Conservation (phyloP, 306 rosid genomes). For the Medicago arabica region DNA sequence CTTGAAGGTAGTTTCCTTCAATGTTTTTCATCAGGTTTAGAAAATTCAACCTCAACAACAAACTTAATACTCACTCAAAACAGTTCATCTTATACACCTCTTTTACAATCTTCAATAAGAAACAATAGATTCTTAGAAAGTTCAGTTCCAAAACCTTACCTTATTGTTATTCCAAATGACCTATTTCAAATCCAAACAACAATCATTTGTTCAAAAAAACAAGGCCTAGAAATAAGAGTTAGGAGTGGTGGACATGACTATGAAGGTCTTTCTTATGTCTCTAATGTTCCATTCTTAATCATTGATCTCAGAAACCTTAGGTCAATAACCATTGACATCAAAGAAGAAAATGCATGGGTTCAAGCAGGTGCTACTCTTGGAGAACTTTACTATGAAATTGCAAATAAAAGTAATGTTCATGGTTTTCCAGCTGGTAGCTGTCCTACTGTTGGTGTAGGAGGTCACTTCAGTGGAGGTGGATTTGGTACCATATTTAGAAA, state of each 20-base stretch:
- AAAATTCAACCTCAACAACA: conserved; percentile 23
- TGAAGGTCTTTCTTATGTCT: conserved; percentile 46
- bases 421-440: conserved; percentile 50
- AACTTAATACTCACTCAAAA: conserved; percentile 32
- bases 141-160: conserved; percentile 52
- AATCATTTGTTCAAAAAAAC: conserved; percentile 34
- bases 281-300: conserved; percentile 35
- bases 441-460: conserved; percentile 46
- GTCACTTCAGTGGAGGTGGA: conserved; percentile 51
- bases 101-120: conserved; percentile 50
- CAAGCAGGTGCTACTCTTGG: conserved; percentile 50
- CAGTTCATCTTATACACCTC: conserved; percentile 40
- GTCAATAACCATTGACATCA: conserved; percentile 32
- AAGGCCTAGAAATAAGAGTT: conserved; percentile 26
- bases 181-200: conserved; percentile 33
- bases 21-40: conserved; percentile 25
- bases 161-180: conserved; percentile 46
- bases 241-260: conserved; percentile 46
- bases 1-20: conserved; percentile 24
- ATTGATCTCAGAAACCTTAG: conserved; percentile 39
- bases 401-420: conserved; percentile 23
- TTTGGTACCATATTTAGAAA: conserved; percentile 52
- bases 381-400: conserved; percentile 45
- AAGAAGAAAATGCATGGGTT: conserved; percentile 42
- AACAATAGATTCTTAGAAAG: conserved; percentile 47